These are phyloP conservation scores for Trametes maxima DNA, from an alignment of 768 basidiomycete species.

Conservation along the genomic window DNA sequence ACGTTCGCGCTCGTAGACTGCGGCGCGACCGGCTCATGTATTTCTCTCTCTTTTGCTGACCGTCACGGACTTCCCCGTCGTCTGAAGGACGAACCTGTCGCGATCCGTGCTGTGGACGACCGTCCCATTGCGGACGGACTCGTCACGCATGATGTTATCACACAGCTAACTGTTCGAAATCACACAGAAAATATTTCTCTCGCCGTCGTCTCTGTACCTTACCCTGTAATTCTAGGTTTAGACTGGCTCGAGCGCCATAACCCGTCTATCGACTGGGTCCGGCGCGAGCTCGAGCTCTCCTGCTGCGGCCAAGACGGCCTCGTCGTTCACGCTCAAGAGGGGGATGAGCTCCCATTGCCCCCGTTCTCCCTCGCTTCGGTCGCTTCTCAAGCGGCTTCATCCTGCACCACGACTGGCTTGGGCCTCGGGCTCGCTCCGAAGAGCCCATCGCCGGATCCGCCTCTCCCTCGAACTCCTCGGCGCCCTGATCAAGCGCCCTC, in stretches of 20 bases:
- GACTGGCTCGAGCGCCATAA: constrained; percentile 42
- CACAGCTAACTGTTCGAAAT: constrained; percentile 28
- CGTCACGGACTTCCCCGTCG: constrained; percentile 37
- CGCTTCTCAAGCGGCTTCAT: no score
- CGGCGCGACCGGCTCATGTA: constrained; percentile 40
- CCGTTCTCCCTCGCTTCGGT: background rate
- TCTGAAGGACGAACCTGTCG: constrained; percentile 35
- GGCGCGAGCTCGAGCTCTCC: constrained; percentile 31
- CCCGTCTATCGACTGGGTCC: constrained; percentile 39
- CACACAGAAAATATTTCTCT: constrained; percentile 35
- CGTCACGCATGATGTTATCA: constrained; percentile 40
- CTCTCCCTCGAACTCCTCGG: no score
- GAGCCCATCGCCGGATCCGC: no score
- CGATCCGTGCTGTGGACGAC: constrained; percentile 41
- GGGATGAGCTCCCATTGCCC: background rate
- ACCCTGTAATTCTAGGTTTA: constrained; percentile 41
- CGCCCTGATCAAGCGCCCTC: no score
- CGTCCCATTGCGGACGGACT: constrained; percentile 43
- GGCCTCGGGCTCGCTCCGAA: no score
- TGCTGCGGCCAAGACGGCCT: constrained; percentile 16
- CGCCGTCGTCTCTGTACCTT: constrained; percentile 35
- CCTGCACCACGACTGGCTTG: no score
- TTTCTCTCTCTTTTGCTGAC: constrained; percentile 37
- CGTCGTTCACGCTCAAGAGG: background rate
- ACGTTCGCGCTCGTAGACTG: constrained; percentile 42